These are phyloP conservation scores for Pseudogymnoascus sp. DNA, from an alignment of 2,329 filamentous ascomycete species.

Conservation along the genomic window DNA sequence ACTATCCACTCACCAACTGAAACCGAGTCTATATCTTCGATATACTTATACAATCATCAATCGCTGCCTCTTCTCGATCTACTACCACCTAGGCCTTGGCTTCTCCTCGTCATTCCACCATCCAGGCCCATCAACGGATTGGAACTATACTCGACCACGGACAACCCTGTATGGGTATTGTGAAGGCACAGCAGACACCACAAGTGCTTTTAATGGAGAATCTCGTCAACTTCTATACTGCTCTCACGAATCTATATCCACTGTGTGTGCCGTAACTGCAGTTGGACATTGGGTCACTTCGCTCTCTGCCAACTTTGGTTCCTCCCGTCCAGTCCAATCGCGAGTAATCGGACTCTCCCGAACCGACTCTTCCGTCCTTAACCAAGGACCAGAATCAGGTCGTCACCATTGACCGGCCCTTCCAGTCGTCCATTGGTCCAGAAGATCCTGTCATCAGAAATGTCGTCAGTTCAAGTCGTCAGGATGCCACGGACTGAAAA, in stretches of 20 bases:
- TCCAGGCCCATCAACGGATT: not conserved
- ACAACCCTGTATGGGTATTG: not conserved
- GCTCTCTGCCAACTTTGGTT: not conserved
- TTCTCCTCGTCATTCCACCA: not conserved
- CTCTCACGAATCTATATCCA: not conserved
- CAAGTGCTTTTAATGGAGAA: slow-evolving; percentile 1
- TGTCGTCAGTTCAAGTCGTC: slow-evolving; percentile 2
- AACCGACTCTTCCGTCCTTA: not conserved
- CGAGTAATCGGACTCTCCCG: not conserved
- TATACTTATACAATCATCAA: not conserved
- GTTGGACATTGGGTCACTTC: not conserved
- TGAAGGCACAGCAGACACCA: not conserved
- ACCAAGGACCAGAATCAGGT: not conserved
- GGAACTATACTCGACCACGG: not conserved
- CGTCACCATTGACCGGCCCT: not conserved
- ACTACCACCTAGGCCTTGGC: not conserved
- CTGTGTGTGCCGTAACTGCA: not conserved
- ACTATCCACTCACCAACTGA: not conserved
- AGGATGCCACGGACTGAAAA: not conserved
- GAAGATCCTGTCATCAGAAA: not conserved
- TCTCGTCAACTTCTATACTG: not conserved
- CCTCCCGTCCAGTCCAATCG: slow-evolving; percentile 2
- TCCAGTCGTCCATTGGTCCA: not conserved
- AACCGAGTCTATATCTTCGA: not conserved
- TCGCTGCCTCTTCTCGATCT: not conserved